Conservation (phyloP, 805 yeast genomes). For the Blastobotrys americana region DNA sequence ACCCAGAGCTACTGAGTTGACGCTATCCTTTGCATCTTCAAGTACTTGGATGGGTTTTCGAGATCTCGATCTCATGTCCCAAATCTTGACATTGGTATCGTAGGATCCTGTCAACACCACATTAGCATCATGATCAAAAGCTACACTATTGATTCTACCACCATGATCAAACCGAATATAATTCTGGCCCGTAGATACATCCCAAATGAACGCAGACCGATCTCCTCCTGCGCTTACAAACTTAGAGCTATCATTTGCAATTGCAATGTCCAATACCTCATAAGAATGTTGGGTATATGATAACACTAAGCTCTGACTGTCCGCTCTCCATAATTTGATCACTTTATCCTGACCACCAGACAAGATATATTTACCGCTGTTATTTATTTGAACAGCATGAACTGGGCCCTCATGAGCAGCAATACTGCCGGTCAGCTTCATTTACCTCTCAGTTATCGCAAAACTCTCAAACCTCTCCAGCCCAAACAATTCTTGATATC, state of each 20-base stretch:
- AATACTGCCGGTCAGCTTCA: neutral
- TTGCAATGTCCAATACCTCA: conserved; percentile 27
- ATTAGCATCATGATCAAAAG: conserved; percentile 22
- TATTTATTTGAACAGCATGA: conserved; percentile 23
- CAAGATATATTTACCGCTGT: conserved; percentile 24
- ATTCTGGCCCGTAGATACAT: conserved; percentile 22
- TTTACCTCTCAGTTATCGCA: conserved; percentile 1
- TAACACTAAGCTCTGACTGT: conserved; percentile 16
- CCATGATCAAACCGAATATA: conserved; percentile 26
- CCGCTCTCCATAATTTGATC: conserved; percentile 26
- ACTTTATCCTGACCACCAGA: conserved; percentile 28
- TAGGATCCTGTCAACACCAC: conserved; percentile 28
- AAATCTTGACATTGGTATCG: conserved; percentile 29
- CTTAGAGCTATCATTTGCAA: conserved; percentile 21
- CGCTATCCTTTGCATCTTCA: conserved; percentile 30
- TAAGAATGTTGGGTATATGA: conserved; percentile 24
- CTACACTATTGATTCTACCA: conserved; percentile 23
- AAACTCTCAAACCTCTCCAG: too few relatives aligned
- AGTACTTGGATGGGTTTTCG: conserved; percentile 33
- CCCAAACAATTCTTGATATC: too few relatives aligned
- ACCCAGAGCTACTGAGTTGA: conserved; percentile 21
- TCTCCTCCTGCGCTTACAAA: conserved; percentile 32
- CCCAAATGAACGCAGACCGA: conserved; percentile 27
- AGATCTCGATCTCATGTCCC: conserved; percentile 27
- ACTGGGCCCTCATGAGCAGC: conserved; percentile 22